Evolutionary conservation across 345 rosid species (phyloP), one percentile per base, ranked within the genome.

Genomic region (Acer yangbiense): DNA sequence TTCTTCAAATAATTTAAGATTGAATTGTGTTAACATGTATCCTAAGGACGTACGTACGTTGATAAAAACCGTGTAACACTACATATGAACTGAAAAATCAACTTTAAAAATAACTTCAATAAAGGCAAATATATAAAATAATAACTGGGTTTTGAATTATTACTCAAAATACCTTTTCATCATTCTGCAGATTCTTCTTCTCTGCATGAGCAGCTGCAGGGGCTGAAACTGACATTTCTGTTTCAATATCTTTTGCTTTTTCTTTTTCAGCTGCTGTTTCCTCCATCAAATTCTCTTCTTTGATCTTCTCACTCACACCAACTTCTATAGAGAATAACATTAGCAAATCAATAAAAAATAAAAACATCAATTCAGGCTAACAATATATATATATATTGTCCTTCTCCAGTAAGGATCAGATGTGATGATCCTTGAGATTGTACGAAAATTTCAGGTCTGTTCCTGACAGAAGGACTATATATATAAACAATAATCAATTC

Each of bases 211-310:
- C 46, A 3, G 54, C 0, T 14, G 6, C 58, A 14, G 64, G 25
- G 25, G 21, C 65, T 44, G 79, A 65, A 75, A 7, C 3, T 44
- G 79, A 68, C 23, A 62, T 78, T 69, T 74, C 68, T 32, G 66
- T 62, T 77, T 72, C 69, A 21, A 29, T 29, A 21, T 54, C 39
- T 41, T 27, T 27, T 21, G 73, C 50, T 13, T 72, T 21, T 65
- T 27, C 78, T 69, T 35, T 9, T 41, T 32, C 65, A 41, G 65
- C 39, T 54, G 69, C 17, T 35, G 39, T 35, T 68, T 65, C 81
- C 63, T 70, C 23, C 23, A 16, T 50, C 70, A 66, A 14, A 7
- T 71, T 32, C 66, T 80, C 88, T 67, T 82, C 76, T 68, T 60
- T 18, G 1, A 64, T 35, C 35, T 74, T 72, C 70, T 9, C 75